phyloP scores from a whole-genome alignment of 2,329 filamentous ascomycete species.

The Colletotrichum higginsianum region DNA sequence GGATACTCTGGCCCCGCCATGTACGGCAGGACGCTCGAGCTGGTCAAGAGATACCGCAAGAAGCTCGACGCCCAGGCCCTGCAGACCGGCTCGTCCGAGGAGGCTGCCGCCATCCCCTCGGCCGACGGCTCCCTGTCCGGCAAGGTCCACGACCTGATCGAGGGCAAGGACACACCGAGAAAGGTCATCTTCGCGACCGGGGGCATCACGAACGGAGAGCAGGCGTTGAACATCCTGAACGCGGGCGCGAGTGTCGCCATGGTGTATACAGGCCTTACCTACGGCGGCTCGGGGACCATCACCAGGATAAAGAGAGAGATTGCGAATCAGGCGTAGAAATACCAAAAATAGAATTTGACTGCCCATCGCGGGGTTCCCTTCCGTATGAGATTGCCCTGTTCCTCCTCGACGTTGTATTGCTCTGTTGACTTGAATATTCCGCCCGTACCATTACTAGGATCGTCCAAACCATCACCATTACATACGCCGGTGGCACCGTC shows the following conservation, averaged over 20 bases:
- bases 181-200: slow-evolving; percentile 96
- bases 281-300: slow-evolving; percentile 75
- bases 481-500: no score
- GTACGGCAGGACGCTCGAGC: slow-evolving; percentile 82
- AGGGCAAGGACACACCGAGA: slow-evolving; percentile 53
- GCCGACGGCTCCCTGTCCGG: slow-evolving; percentile 52
- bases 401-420: no score
- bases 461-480: neutral
- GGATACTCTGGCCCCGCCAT: slow-evolving; percentile 93
- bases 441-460: neutral
- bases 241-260: slow-evolving; percentile 93
- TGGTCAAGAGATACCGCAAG: slow-evolving; percentile 85
- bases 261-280: slow-evolving; percentile 85
- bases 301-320: slow-evolving; percentile 77
- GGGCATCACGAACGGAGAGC: slow-evolving; percentile 89
- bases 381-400: no score
- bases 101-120: slow-evolving; percentile 48
- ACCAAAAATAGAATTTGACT: slow-evolving; percentile 37
- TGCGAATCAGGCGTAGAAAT: slow-evolving; percentile 57
- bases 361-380: neutral
- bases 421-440: neutral
- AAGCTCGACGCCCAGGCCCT: slow-evolving; percentile 71
- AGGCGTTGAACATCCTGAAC: slow-evolving; percentile 86
- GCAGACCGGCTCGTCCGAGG: slow-evolving; percentile 51
- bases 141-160: slow-evolving; percentile 41